Conservation (phyloP, 2,329 filamentous ascomycete species). For the Phialemoniopsis sp. region DNA sequence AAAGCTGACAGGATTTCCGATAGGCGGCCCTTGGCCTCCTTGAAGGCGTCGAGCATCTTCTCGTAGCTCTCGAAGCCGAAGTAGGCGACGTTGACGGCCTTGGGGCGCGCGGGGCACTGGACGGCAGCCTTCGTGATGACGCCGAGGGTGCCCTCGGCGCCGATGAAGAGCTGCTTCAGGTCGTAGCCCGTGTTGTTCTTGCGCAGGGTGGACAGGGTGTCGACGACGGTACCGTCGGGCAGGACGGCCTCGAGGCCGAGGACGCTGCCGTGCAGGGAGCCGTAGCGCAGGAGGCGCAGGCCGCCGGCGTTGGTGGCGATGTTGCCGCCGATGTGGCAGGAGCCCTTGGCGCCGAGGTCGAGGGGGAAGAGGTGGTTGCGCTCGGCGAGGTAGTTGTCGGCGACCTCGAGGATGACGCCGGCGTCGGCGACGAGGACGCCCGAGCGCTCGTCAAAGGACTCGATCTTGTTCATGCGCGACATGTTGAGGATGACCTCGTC, state of each 20-base stretch:
- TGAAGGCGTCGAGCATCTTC: constrained; percentile 80
- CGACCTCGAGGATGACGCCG: constrained; percentile 84
- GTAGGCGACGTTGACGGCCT: constrained; percentile 91
- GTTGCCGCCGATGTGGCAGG: constrained; percentile 94
- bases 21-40: constrained; percentile 83
- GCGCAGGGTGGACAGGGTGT: constrained; percentile 81
- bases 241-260: constrained; percentile 91
- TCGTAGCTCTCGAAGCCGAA: constrained; percentile 90
- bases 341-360: constrained; percentile 96
- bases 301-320: constrained; percentile 95
- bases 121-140: constrained; percentile 90
- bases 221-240: constrained; percentile 85
- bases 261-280: constrained; percentile 89
- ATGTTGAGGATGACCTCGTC: constrained; percentile 96
- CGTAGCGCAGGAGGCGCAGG: constrained; percentile 83
- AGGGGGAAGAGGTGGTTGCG: constrained; percentile 88
- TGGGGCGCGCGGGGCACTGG: constrained; percentile 80
- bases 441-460: constrained; percentile 88
- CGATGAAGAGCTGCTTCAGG: constrained; percentile 94
- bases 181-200: constrained; percentile 99
- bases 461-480: constrained; percentile 84
- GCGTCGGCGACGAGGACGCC: constrained; percentile 88
- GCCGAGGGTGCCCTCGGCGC: constrained; percentile 89
- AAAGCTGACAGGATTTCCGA: constrained; percentile 96
- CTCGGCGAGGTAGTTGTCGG: constrained; percentile 81